Base-by-base conservation (phyloP, 352 stramenopile genomes). In the Pythium biforme region DNA sequence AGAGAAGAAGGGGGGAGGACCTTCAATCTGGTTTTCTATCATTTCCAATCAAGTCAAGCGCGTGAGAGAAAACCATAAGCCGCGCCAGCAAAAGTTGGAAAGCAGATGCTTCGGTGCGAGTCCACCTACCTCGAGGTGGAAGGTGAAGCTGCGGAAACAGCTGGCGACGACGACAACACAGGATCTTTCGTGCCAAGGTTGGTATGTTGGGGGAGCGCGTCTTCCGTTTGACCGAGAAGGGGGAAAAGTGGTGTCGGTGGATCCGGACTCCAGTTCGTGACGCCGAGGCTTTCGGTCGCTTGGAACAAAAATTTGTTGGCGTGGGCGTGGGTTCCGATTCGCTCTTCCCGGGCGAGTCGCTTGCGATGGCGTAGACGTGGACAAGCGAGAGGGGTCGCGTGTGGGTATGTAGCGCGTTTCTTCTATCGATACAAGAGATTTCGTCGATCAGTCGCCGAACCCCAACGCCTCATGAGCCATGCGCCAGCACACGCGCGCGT, bases 381-480 rank as follows among this genome's bases (percentile, higher is more conserved):
- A 33, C 31, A 12, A 37, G 31, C 31, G 47, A 56, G 14, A 27
- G n/a, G 14, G 41, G 25, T 8, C 2, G 53, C 48, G 37, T 45
- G 34, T 23, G 37, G 19, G 41, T n/a, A 14, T 12, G 17, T 43
- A 12, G 22, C 11, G 27, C 34, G 22, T 31, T 48, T 56, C 50
- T 64, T 69, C 55, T 64, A 55, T 41, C 48, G 49, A 69, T 52
- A 59, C 55, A 41, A 59, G 62, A 53, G 40, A 53, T 39, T 69
- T 69, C 62, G 55, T 55, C 48, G 62, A 69, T 69, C 62, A 69
- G 55, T 69, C 55, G 61, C 53, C 31, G 61, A 68, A 68, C 43
- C 25, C 43, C 55, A 45, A 60, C 14, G 39, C 52, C 7, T n/a
- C 6, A 25, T 2, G 23, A 29, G 3, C 40, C 59, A 59, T 45